Conservation (phyloP, 192 early-diverging fungal genomes). For the Chytriomyces hyalinus region DNA sequence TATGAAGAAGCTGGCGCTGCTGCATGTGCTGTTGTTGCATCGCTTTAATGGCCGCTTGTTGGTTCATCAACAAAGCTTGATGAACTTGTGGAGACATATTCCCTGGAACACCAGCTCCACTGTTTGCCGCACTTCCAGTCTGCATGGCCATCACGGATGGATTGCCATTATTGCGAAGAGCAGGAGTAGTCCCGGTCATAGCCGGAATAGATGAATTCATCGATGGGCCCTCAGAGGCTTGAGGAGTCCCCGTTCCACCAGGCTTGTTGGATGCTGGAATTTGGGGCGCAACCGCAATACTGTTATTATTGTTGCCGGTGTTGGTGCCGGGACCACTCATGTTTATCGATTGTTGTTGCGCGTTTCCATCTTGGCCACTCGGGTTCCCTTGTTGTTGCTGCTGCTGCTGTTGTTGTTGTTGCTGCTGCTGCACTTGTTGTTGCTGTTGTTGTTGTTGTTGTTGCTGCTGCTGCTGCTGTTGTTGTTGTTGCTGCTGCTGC, state of each 20-base stretch:
- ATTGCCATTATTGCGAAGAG: no score
- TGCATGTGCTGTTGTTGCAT: conserved; percentile 26
- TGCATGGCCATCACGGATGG: not conserved
- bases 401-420: no score
- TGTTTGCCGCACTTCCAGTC: not conserved
- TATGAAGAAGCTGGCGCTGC: conserved; percentile 4
- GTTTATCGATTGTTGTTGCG: no score
- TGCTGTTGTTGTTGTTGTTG: not conserved
- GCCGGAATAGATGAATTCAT: not conserved
- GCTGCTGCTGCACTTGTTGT: no score
- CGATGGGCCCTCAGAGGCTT: not conserved
- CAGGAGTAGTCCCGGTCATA: not conserved
- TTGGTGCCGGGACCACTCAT: no score
- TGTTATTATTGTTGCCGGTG: no score
- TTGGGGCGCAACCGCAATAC: no score
- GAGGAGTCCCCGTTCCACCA: not conserved
- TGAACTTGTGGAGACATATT: not conserved
- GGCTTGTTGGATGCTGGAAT: no score
- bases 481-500: not conserved
- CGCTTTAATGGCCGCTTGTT: not conserved
- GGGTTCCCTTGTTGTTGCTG: no score
- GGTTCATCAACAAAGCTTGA: not conserved
- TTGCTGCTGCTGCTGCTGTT: not conserved
- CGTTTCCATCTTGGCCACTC: no score
- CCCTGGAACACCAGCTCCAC: not conserved